A percentile compares a stretch with the other conserved stretches of the same genome.
These are phyloP conservation scores for Tephrocybe sp. DNA, from an alignment of 768 basidiomycete genomes.

Conservation along the genomic window DNA sequence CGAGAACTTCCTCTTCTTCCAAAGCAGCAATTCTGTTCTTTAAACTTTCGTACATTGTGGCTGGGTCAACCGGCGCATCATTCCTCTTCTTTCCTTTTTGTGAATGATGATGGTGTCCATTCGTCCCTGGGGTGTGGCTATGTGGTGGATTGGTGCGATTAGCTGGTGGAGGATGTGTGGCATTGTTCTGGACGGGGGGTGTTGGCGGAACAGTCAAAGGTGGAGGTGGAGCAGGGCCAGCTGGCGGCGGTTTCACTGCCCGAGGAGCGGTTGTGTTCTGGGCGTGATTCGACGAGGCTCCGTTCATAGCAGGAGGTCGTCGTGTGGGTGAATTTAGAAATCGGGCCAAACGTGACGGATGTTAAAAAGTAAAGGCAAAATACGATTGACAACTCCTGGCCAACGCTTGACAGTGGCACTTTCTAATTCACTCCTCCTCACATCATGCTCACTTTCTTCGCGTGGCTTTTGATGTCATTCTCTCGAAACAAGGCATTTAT, in stretches of 20 bases:
- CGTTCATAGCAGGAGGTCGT: constrained; percentile 44
- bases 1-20: constrained; percentile 84
- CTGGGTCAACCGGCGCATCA: constrained; percentile 75
- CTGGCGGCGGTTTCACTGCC: constrained; percentile 52
- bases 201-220: constrained; percentile 58
- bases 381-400: constrained; percentile 7
- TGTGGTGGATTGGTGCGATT: constrained; percentile 28
- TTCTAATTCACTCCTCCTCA: constrained; percentile 1
- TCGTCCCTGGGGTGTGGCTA: constrained; percentile 38
- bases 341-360: constrained; percentile 16
- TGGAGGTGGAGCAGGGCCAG: constrained; percentile 60
- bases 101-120: constrained; percentile 39
- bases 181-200: constrained; percentile 44
- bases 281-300: constrained; percentile 33
- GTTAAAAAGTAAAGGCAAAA: constrained; percentile 15
- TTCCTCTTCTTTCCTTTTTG: constrained; percentile 74
- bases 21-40: constrained; percentile 88
- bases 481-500: neutral
- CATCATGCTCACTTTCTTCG: constrained; percentile 1
- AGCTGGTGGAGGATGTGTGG: constrained; percentile 28
- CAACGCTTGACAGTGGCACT: neutral
- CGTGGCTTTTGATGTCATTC: neutral
- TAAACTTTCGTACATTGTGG: constrained; percentile 84
- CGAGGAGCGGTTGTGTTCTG: constrained; percentile 37
- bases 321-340: constrained; percentile 12